Base-by-base conservation (phyloP, 805 yeast genomes). In the Suhomyces sp. region DNA sequence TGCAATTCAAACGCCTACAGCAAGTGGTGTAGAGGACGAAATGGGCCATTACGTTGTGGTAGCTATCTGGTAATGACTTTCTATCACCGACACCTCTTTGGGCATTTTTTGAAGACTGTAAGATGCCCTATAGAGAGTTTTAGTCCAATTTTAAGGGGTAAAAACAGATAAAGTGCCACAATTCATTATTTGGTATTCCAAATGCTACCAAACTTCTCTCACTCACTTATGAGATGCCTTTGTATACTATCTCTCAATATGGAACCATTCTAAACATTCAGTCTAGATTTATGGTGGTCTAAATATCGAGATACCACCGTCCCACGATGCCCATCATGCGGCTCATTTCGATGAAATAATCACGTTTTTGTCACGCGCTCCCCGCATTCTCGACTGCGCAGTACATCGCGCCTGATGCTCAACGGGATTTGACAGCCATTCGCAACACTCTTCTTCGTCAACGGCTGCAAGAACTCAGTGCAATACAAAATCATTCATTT, bases 311-410 rank as follows among this genome's bases (percentile, higher is more conserved):
- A 22, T 22, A 22, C n/a, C 27, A 12, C 15, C 46, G 23, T 41
- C n/a, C 10, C 22, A 49, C 55, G 55, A 53, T 53, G 55, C 55
- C 53, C 55, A 53, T 53, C 55, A 49, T 53, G 55, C 55, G 55
- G 55, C 55, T 40, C 53, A 49, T n/a, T 19, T 35, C 15, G 3
- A 12, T 8, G 3, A 6, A 38, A 19, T 1, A 35, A 49, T 44
- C 52, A 44, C 48, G 48, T 12, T 15, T 15, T 44, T 9, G 7
- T 26, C 47, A 44, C 35, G 33, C 15, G 47, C 17, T 15, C 24
- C 24, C 24, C 42, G n/a, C 42, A 38, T 19, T 38, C 36, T 13
- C 17, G 17, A 6, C 15, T 2, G 17, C 17, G 17, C 36, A 6
- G 17, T 29, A 29, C 33, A 29, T 29, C 36, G 36, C 17, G 36